Base-by-base conservation (phyloP, 352 stramenopile genomes). In the Blastocystis sp. region DNA sequence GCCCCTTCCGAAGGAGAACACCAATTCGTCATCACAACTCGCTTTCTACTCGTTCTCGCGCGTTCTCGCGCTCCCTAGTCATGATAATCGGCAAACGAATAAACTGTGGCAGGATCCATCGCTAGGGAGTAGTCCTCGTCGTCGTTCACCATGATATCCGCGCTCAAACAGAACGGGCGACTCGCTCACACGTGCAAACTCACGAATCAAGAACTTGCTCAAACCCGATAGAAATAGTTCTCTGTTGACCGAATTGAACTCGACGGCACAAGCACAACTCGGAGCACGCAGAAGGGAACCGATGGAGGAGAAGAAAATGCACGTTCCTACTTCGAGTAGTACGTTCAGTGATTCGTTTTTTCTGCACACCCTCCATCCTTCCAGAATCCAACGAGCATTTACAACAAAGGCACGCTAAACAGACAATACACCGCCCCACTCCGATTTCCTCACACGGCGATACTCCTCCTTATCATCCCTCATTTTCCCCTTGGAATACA, bases 401-500 rank as follows among this genome's bases (percentile, higher is more conserved):
- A 16, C 16, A 55, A 55, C 45, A 55, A 55, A 55, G 45, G 37
- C 35, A 74, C 16, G 13, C 26, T 41, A 74, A 74, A 74, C 26
- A 13, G 74, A 69, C 35, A 85, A 2, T 55, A 67, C 24, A 9
- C 74, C 74, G 67, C 74, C 74, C 74, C 74, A 85, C 26, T 85
- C 74, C 12, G 41, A 26, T 63, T 85, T 70, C 39, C 74, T 24
- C 13, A 85, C 66, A 24, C 19, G 10, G 12, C 74, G 19, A 37
- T 85, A 85, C 19, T 85, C 66, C 33, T 50, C 60, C n/a, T 21
- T 62, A 16, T 70, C 19, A 21, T 85, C 74, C 55, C 59, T 85
- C 74, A 85, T 66, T 63, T 85, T 85, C 61, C 74, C 50, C n/a
- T 85, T 85, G 6, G 74, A 39, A 21, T 35, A 66, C 24, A 85